These are phyloP conservation scores for Orbilia blumenaviensis DNA, from an alignment of 2,329 filamentous ascomycete species.

Conservation along the genomic window DNA sequence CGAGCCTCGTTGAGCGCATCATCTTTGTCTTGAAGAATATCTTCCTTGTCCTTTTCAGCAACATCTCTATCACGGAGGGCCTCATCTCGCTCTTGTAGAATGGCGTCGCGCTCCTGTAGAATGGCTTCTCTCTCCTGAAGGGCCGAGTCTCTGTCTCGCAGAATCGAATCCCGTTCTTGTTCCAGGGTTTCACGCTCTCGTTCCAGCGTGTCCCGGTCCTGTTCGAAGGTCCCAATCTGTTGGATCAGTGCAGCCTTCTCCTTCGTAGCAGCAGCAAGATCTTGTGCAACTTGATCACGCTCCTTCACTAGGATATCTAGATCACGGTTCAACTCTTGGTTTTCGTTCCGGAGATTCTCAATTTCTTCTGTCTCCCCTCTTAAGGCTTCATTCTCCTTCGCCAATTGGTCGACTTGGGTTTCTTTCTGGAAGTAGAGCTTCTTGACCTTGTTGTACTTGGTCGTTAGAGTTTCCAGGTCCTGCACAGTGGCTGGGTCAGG, in stretches of 20 bases:
- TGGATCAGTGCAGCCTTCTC: slow-evolving; percentile 28
- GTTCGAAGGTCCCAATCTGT: slow-evolving; percentile 11
- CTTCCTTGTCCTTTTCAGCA: slow-evolving; percentile 18
- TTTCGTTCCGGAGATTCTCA: slow-evolving; percentile 27
- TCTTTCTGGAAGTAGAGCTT: slow-evolving; percentile 54
- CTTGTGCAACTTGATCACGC: slow-evolving; percentile 23
- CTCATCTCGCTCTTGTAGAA: slow-evolving; percentile 6
- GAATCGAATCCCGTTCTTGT: slow-evolving; percentile 28
- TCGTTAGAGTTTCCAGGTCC: slow-evolving; percentile 44
- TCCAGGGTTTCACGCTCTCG: neutral
- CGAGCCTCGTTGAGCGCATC: slow-evolving; percentile 40
- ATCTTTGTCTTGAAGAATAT: slow-evolving; percentile 4
- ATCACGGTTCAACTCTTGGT: slow-evolving; percentile 41
- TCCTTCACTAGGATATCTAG: slow-evolving; percentile 49
- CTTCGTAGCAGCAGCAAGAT: slow-evolving; percentile 7
- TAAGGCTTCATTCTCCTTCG: slow-evolving; percentile 42
- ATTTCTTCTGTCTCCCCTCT: slow-evolving; percentile 33
- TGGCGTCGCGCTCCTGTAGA: slow-evolving; percentile 12
- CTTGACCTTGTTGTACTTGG: slow-evolving; percentile 53
- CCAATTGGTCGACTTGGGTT: slow-evolving; percentile 37
- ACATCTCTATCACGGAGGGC: slow-evolving; percentile 5
- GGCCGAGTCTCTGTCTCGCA: slow-evolving; percentile 23
- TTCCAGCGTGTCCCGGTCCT: slow-evolving; percentile 2
- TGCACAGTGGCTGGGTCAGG: slow-evolving; percentile 32
- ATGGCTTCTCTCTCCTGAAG: slow-evolving; percentile 33